Evolutionary conservation across 2,329 filamentous ascomycete genomes (phyloP).

Genomic region (Apiospora arundinis): DNA sequence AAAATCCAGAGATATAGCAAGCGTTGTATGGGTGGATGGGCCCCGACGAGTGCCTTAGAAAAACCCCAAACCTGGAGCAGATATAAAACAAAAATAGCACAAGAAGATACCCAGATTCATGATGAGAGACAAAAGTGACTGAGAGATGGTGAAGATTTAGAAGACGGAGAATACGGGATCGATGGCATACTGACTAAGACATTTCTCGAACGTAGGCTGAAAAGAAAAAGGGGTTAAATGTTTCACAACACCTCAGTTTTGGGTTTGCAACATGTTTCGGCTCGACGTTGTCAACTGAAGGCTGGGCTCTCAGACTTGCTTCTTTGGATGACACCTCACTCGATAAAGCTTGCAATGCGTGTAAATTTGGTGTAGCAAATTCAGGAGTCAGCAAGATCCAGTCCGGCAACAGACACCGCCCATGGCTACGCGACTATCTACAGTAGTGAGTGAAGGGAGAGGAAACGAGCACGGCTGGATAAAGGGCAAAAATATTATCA

Average conservation of each 20-base stretch:
- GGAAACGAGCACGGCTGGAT: too few species aligned
- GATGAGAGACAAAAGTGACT: slow-evolving; percentile 11
- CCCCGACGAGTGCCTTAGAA: not conserved
- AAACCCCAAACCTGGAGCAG: not conserved
- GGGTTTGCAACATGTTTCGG: slow-evolving; percentile 1
- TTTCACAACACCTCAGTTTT: slow-evolving; percentile 13
- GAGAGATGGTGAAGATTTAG: slow-evolving; percentile 2
- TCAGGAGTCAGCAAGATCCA: too few species aligned
- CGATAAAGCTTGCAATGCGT: not conserved
- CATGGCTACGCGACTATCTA: not conserved
- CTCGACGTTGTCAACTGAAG: not conserved
- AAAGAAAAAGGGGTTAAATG: slow-evolving; percentile 21
- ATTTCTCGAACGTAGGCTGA: slow-evolving; percentile 16
- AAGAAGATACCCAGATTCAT: slow-evolving; percentile 21
- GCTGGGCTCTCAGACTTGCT: not conserved
- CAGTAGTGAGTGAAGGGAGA: not conserved
- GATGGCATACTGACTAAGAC: slow-evolving; percentile 21
- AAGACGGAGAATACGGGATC: not conserved
- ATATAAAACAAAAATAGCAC: not conserved
- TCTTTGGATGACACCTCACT: not conserved
- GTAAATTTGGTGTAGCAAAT: too few species aligned
- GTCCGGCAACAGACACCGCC: not conserved
- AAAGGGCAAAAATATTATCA: not conserved
- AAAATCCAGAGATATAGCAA: not conserved
- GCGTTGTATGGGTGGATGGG: not conserved